Evolutionary conservation across 192 early-diverging fungal species (phyloP), one percentile per base, ranked within the genome.

Genomic region (Entophlyctis helioformis): DNA sequence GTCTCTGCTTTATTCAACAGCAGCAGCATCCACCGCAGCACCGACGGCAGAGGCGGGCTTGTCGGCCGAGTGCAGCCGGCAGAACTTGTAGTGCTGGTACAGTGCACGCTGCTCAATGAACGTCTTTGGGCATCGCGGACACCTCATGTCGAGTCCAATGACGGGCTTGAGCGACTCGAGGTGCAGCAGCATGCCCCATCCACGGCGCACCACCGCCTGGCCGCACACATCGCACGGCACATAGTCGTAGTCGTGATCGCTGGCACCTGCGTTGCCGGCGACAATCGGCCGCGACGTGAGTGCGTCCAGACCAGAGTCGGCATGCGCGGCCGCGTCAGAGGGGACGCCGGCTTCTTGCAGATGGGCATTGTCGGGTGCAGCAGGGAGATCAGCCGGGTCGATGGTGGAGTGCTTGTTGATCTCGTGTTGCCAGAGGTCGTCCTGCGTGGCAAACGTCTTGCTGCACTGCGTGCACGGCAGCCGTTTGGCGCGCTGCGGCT

Each of bases 21-120:
- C n/a, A n/a, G n/a, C n/a, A n/a, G n/a, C n/a, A n/a, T n/a, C n/a
- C n/a, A n/a, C n/a, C n/a, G n/a, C n/a, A n/a, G n/a, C n/a, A n/a
- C n/a, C n/a, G n/a, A n/a, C n/a, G n/a, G n/a, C n/a, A n/a, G n/a
- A n/a, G n/a, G n/a, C n/a, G n/a, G n/a, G n/a, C n/a, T n/a, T n/a
- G n/a, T n/a, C n/a, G n/a, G n/a, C n/a, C n/a, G n/a, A n/a, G n/a
- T 56, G 48, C 36, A 50, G 40, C 24, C 67, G 36, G 42, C 73
- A 76, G 44, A 73, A 76, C 61, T 67, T 69, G 49, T 64, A 71
- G 45, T 76, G 73, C 53, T 76, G 73, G 36, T 55, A 69, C 32
- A 76, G 48, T 18, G 73, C 73, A 19, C 73, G 26, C 45, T 58
- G 44, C 53, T 76, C 73, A 23, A 68, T 64, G 37, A 76, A 76